A percentile compares a stretch with the other conserved stretches of the same genome.
phyloP scores from a whole-genome alignment of 1,284 basidiomycete species.

The Exobasidium rhododendri region DNA sequence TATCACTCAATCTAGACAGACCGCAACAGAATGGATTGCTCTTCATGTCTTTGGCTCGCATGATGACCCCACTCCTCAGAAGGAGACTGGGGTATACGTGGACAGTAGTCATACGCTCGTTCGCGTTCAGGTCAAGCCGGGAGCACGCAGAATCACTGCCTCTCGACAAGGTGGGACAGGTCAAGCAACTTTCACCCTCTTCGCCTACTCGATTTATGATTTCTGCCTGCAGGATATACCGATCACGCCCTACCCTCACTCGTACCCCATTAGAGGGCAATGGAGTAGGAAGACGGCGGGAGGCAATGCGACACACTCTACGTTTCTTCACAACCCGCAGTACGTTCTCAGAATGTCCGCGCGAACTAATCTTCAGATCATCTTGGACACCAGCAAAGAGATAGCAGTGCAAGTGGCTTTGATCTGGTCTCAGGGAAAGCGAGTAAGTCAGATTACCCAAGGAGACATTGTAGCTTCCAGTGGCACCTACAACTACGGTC shows the following conservation, averaged over 20 bases:
- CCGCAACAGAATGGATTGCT: constrained; percentile 68
- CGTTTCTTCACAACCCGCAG: constrained; percentile 87
- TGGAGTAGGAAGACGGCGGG: constrained; percentile 74
- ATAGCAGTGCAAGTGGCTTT: constrained; percentile 72
- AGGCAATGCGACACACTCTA: constrained; percentile 73
- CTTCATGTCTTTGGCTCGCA: constrained; percentile 60
- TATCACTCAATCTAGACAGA: constrained; percentile 60
- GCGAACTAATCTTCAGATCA: constrained; percentile 22
- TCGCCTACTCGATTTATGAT: constrained; percentile 42
- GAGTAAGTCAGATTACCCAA: constrained; percentile 60
- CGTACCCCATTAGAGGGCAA: background rate
- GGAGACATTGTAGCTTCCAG: constrained; percentile 71
- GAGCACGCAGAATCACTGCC: background rate
- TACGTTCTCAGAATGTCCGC: constrained; percentile 67
- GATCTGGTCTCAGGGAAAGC: constrained; percentile 62
- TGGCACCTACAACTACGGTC: constrained; percentile 77
- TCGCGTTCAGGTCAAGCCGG: constrained; percentile 18
- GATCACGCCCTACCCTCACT: background rate
- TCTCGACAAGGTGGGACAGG: constrained; percentile 10
- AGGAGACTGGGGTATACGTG: constrained; percentile 61
- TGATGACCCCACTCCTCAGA: constrained; percentile 18
- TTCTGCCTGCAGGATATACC: background rate
- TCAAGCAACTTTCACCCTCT: constrained; percentile 59
- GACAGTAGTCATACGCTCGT: constrained; percentile 75
- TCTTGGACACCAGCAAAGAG: constrained; percentile 60